Evolutionary conservation across 768 basidiomycete species (phyloP).

Genomic region (Suillus lakei): DNA sequence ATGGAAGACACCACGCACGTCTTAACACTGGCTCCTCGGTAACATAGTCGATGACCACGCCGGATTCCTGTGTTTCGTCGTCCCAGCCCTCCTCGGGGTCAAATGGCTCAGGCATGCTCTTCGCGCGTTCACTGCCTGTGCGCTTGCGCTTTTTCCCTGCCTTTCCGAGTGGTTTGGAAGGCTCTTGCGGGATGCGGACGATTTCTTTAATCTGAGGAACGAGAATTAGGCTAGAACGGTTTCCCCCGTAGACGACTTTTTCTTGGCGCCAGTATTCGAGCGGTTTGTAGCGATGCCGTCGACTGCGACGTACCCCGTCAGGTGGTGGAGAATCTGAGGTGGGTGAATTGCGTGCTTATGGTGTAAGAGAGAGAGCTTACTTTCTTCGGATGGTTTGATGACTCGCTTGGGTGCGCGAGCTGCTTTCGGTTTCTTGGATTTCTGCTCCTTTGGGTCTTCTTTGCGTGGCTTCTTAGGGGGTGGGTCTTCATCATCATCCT

Average conservation of each 20-base stretch:
- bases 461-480: slow-evolving; percentile 32
- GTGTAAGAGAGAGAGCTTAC: slow-evolving; percentile 19
- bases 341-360: slow-evolving; percentile 6
- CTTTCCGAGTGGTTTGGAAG: slow-evolving; percentile 51
- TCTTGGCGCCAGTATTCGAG: slow-evolving; percentile 95
- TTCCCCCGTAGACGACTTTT: slow-evolving; percentile 80
- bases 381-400: slow-evolving; percentile 21
- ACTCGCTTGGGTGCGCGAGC: slow-evolving; percentile 22
- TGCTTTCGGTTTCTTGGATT: slow-evolving; percentile 32
- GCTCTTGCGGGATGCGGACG: slow-evolving; percentile 56
- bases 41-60: slow-evolving; percentile 70
- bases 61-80: slow-evolving; percentile 67
- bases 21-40: slow-evolving; percentile 64
- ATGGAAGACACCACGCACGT: slow-evolving; percentile 56
- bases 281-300: slow-evolving; percentile 70
- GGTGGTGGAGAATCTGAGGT: slow-evolving; percentile 30
- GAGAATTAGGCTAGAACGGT: slow-evolving; percentile 51
- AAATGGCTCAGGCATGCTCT: slow-evolving; percentile 36
- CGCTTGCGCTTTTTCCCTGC: slow-evolving; percentile 41
- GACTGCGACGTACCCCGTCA: slow-evolving; percentile 69
- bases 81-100: slow-evolving; percentile 87
- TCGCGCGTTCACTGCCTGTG: slow-evolving; percentile 33
- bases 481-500: slow-evolving; percentile 42
- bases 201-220: slow-evolving; percentile 75
- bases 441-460: slow-evolving; percentile 32